phyloP scores from a whole-genome alignment of 257 asterid species.

The Coffea canephora region DNA sequence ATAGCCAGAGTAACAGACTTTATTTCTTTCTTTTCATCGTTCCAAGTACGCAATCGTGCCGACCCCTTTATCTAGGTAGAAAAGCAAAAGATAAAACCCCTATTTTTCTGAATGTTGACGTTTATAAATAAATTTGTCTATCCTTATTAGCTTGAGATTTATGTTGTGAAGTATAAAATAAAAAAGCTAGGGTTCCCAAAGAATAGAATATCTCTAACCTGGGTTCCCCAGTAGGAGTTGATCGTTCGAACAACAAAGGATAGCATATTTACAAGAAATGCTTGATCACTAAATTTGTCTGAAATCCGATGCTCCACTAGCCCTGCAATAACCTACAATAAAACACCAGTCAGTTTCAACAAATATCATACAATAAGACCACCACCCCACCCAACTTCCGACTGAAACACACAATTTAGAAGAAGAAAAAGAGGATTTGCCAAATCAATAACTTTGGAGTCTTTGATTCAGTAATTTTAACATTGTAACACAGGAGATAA shows the following conservation, averaged over 20 bases:
- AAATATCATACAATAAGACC: background rate
- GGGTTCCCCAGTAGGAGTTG: constrained; percentile 98
- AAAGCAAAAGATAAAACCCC: background rate
- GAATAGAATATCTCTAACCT: constrained; percentile 38
- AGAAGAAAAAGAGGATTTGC: background rate
- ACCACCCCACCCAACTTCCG: background rate
- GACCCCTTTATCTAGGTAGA: background rate
- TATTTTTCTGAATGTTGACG: background rate
- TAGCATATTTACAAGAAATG: constrained; percentile 69
- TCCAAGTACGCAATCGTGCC: background rate
- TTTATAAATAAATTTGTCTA: too few species aligned
- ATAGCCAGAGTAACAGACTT: background rate
- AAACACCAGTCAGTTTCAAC: background rate
- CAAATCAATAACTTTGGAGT: background rate
- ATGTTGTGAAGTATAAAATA: background rate
- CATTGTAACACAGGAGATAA: background rate
- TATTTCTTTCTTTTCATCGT: background rate
- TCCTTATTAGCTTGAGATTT: background rate
- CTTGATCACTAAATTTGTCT: constrained; percentile 67
- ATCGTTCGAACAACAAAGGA: constrained; percentile 82
- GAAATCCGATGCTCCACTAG: constrained; percentile 84
- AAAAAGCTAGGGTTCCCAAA: background rate
- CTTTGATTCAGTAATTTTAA: background rate
- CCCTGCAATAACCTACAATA: constrained; percentile 77
- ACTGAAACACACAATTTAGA: background rate